Percentiles rank a stretch among this genome's conserved stretches.
Evolutionary conservation across 2,329 filamentous ascomycete genomes (phyloP).

Genomic region (Arthrobotrys pseudoclavata): DNA sequence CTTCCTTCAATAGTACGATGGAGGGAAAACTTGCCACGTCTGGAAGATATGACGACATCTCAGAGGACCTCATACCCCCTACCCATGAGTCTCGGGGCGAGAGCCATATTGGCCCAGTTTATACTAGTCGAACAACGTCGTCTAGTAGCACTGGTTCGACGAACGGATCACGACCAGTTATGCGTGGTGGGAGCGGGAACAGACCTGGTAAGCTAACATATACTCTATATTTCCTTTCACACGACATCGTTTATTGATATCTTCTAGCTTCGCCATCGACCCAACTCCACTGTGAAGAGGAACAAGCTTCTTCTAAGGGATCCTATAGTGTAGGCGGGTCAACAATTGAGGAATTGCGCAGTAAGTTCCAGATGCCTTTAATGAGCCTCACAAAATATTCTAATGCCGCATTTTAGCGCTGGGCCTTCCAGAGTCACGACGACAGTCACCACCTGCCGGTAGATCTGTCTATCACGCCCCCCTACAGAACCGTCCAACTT

Average conservation of each 20-base stretch:
- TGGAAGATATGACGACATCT: not conserved
- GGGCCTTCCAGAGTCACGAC: not conserved
- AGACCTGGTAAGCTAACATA: constrained; percentile 18
- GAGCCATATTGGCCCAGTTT: not conserved
- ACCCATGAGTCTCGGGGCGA: not conserved
- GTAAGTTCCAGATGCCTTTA: not conserved
- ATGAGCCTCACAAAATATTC: not conserved
- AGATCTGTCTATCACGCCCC: not conserved
- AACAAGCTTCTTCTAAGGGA: not conserved
- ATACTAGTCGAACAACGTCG: not conserved
- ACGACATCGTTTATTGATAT: not conserved
- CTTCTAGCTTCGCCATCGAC: constrained; percentile 21
- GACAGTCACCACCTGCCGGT: not conserved
- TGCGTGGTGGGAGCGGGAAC: not conserved
- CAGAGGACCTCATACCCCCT: not conserved
- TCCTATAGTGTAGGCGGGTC: constrained; percentile 16
- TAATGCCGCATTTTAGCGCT: not conserved
- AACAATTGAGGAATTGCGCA: not conserved
- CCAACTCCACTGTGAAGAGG: constrained; percentile 19
- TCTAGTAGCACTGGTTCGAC: not conserved
- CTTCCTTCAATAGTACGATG: constrained; percentile 52
- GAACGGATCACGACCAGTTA: constrained; percentile 17
- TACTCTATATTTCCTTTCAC: not conserved
- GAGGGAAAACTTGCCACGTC: constrained; percentile 14
- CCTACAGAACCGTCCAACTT: not conserved